These are phyloP conservation scores for Trichoderma gracile DNA, from an alignment of 2,329 filamentous ascomycete species.

Conservation along the genomic window DNA sequence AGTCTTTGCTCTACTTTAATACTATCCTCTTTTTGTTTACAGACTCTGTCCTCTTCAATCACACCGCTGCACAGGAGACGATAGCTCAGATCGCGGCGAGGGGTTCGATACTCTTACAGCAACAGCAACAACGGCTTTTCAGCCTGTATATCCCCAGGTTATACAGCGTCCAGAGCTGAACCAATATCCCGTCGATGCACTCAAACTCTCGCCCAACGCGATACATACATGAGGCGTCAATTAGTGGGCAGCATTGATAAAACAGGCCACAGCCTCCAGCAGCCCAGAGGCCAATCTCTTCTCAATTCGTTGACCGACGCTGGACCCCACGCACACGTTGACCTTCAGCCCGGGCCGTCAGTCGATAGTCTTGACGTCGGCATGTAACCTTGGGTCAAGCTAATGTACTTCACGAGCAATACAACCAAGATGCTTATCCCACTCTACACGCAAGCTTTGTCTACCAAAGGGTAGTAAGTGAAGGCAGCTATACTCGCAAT, in stretches of 20 bases:
- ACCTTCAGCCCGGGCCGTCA: not conserved
- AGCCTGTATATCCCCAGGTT: not conserved
- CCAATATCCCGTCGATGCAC: not conserved
- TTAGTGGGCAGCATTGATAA: not conserved
- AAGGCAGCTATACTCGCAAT: too few relatives aligned
- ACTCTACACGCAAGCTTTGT: too few relatives aligned
- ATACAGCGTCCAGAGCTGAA: not conserved
- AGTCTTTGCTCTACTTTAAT: too few relatives aligned
- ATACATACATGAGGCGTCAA: not conserved
- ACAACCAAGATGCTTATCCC: too few relatives aligned
- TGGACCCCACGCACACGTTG: not conserved
- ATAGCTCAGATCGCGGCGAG: not conserved
- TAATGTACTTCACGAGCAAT: too few relatives aligned
- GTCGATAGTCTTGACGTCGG: not conserved
- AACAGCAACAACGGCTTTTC: too few relatives aligned
- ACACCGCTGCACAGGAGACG: too few relatives aligned
- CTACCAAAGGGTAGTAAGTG: too few relatives aligned
- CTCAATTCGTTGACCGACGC: slow-evolving; percentile 14
- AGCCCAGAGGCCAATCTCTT: not conserved
- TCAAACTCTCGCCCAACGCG: not conserved
- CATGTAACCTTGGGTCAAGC: not conserved
- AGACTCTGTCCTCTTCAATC: too few relatives aligned
- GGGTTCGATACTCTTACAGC: too few relatives aligned
- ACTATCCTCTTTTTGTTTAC: too few relatives aligned
- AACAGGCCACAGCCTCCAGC: not conserved